Conservation (phyloP, 192 early-diverging fungal genomes). For the Coemansia sp. region DNA sequence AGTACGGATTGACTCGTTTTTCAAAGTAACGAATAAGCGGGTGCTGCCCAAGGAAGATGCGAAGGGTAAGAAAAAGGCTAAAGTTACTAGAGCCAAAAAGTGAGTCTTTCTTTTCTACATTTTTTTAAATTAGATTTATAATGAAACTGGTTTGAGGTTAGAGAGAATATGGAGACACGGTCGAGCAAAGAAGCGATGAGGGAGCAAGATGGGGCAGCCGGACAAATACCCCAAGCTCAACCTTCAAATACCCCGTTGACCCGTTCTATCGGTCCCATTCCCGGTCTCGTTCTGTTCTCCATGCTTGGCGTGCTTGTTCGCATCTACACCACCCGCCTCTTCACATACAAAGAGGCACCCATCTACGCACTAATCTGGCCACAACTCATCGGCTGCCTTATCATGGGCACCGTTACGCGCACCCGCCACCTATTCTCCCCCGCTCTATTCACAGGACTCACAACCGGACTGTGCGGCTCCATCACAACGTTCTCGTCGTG, state of each 20-base stretch:
- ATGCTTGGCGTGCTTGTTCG: constrained; percentile 67
- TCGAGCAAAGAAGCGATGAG: no score
- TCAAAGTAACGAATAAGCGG: constrained; percentile 57
- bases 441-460: constrained; percentile 58
- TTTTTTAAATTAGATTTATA: no score
- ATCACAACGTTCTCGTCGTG: constrained; percentile 83
- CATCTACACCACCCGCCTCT: constrained; percentile 56
- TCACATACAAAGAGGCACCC: constrained; percentile 60
- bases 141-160: no score
- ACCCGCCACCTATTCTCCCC: constrained; percentile 36
- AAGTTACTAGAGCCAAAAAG: neutral
- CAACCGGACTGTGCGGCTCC: constrained; percentile 76
- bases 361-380: constrained; percentile 64
- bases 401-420: constrained; percentile 28
- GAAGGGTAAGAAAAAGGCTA: neutral
- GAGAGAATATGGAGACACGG: no score
- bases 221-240: no score
- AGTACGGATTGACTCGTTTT: constrained; percentile 90
- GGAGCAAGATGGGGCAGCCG: no score
- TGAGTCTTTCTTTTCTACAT: neutral
- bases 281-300: constrained; percentile 52
- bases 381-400: constrained; percentile 69
- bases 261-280: constrained; percentile 20
- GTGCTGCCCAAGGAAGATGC: neutral
- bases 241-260: neutral